Percentiles rank a stretch among this genome's conserved stretches.
Conservation (phyloP, 2,329 filamentous ascomycete species). For the Fusarium avenaceum region DNA sequence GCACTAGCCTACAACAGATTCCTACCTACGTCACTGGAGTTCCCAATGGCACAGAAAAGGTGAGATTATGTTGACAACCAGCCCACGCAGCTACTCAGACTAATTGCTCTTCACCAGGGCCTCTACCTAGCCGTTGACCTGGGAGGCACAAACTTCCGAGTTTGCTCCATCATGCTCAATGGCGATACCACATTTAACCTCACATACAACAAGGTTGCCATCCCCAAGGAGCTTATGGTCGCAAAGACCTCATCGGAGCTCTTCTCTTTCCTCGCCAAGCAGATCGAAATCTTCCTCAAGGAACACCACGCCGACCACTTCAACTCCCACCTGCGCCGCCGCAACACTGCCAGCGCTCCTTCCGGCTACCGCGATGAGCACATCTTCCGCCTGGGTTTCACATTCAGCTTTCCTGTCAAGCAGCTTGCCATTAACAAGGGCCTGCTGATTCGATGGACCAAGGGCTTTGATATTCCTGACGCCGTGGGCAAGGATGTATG, state of each 20-base stretch:
- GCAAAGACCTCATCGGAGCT: constrained; percentile 88
- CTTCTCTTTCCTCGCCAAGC: constrained; percentile 91
- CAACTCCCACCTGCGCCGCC: constrained; percentile 74
- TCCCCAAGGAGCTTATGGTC: constrained; percentile 90
- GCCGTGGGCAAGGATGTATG: constrained; percentile 96
- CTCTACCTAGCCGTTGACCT: constrained; percentile 96
- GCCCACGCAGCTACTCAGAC: constrained; percentile 14
- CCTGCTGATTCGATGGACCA: constrained; percentile 95
- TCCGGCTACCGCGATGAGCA: constrained; percentile 77
- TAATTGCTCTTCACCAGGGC: constrained; percentile 68
- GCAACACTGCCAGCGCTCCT: constrained; percentile 70
- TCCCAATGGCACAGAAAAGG: constrained; percentile 98
- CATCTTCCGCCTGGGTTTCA: constrained; percentile 96
- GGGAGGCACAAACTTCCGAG: constrained; percentile 98
- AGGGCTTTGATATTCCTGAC: constrained; percentile 97
- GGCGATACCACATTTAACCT: constrained; percentile 96
- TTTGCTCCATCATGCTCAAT: constrained; percentile 94
- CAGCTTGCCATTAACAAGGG: constrained; percentile 97
- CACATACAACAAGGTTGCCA: constrained; percentile 91
- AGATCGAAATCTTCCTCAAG: constrained; percentile 90
- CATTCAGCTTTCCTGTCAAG: constrained; percentile 96
- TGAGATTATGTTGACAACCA: constrained; percentile 54
- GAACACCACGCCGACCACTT: constrained; percentile 92
- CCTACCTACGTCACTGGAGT: constrained; percentile 96
- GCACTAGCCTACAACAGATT: constrained; percentile 91